Evolutionary conservation across 306 rosid genomes (phyloP), one percentile per base, ranked within the genome.

Genomic region (Begonia masoniana): DNA sequence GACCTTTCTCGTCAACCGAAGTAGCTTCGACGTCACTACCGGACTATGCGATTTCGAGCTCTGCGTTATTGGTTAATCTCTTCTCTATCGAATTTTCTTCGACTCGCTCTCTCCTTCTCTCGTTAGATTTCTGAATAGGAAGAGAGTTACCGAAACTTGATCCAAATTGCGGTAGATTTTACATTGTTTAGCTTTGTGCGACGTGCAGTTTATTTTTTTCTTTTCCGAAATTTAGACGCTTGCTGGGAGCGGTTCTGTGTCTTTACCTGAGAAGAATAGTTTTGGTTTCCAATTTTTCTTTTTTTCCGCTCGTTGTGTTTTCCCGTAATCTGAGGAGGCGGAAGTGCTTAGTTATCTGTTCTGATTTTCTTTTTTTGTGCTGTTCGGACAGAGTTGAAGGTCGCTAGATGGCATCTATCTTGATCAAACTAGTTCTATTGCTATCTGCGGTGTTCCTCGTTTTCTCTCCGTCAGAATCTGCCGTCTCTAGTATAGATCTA

Each of bases 401-500:
- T 51, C 63, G 12, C 58, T 56, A 35, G 54, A 14, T 91, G 97
- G 76, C 79, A 66, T 80, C 71, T 67, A 61, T 70, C 48, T 50
- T 70, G 5, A 57, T 67, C 43, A 78, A 81, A 77, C 65, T 79
- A 42, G 74, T 75, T 64, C 49, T 79, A 14, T 43, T 74, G 51
- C n/a, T 75, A 12, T 72, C 74, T 0, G 57, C 60, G 42, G 10
- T 79, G 4, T 68, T 63, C 31, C 52, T 83, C 23, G 64, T 72
- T 10, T 45, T 73, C 52, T 66, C 73, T 15, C 94, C 82, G 9
- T 76, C 97, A n/a, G 80, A 85, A 63, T 78, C 92, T 12, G 96
- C 96, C 35, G 96, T 86, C 42, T 81, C 81, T 60, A 86, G 96
- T 68, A 66, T 91, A 82, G 99, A 91, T 86, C 99, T 91, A 26